These are phyloP conservation scores for Capsella bursapastoris DNA, from an alignment of 345 rosid genomes.

Conservation along the genomic window DNA sequence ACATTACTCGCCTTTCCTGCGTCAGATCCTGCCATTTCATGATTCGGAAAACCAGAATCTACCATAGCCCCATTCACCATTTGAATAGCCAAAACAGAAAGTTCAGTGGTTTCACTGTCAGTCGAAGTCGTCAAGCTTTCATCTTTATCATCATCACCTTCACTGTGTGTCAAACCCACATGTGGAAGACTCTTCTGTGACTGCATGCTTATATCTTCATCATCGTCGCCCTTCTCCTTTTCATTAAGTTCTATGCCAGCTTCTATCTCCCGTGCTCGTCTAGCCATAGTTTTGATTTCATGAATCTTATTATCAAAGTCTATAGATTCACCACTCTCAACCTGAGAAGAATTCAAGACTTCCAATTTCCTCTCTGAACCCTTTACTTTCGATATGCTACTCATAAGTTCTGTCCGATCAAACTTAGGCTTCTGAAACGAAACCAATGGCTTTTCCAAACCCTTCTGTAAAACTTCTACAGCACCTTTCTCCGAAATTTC, in stretches of 20 bases:
- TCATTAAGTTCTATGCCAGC: constrained; percentile 46
- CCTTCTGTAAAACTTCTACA: constrained; percentile 58
- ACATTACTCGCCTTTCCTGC: constrained; percentile 29
- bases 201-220: constrained; percentile 33
- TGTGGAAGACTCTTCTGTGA: constrained; percentile 30
- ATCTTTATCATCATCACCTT: constrained; percentile 35
- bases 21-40: constrained; percentile 39
- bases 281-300: constrained; percentile 65
- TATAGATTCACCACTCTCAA: constrained; percentile 37
- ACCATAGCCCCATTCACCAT: constrained; percentile 38
- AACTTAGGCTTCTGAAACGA: constrained; percentile 61
- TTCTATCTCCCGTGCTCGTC: constrained; percentile 57
- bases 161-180: constrained; percentile 37
- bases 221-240: constrained; percentile 44
- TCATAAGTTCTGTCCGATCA: constrained; percentile 61
- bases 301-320: constrained; percentile 51
- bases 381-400: constrained; percentile 53
- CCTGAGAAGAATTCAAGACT: constrained; percentile 45
- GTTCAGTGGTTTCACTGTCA: constrained; percentile 33
- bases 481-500: constrained; percentile 53
- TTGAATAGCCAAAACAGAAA: constrained; percentile 36
- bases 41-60: constrained; percentile 39
- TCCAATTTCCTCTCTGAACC: constrained; percentile 44
- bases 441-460: constrained; percentile 35
- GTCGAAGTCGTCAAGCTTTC: constrained; percentile 20